Evolutionary conservation across 2,329 filamentous ascomycete genomes (phyloP), one percentile per base, ranked within the genome.

Genomic region (Westerdykella ornata): DNA sequence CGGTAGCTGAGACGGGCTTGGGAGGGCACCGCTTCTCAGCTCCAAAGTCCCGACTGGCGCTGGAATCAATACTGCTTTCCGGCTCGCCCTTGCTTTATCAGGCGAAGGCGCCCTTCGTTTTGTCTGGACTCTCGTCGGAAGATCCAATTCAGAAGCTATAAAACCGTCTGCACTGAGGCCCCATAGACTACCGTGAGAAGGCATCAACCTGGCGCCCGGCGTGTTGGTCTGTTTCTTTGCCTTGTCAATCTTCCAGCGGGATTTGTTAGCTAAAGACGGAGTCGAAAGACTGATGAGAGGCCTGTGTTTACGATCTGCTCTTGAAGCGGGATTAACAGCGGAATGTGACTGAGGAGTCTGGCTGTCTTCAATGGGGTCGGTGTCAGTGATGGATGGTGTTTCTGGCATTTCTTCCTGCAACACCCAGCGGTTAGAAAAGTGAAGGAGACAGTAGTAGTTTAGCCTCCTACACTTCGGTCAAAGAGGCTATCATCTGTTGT

Each of bases 321-420:
- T 18, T 12, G 14, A 16, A 32, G 17, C n/a, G 2, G 2, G 20
- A 12, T 26, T 18, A 18, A 29, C 14, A 4, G 38, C 8, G 26
- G 38, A 22, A 9, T 29, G 5, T 7, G 7, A 3, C 30, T 22
- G 18, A 35, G 7, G 3, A 9, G 8, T 26, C 9, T 60, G 52
- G 19, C 35, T 54, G n/a, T 63, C 54, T 31, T 60, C 46, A 36
- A 62, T 60, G 3, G 60, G 51, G 38, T 63, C 60, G 16, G 31
- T 28, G 2, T 47, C 42, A 18, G 39, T 41, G 16, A 51, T 49
- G 17, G 39, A 36, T 13, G n/a, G 17, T 7, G 39, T 35, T 14
- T 35, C 19, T 38, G 28, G 13, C 2, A 47, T 28, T 15, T 37
- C 37, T 22, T 52, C 46, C 60, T 63, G 38, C 13, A 6, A 30